Evolutionary conservation across 2,329 filamentous ascomycete genomes (phyloP).

Genomic region (Curvularia hawaiiensis): DNA sequence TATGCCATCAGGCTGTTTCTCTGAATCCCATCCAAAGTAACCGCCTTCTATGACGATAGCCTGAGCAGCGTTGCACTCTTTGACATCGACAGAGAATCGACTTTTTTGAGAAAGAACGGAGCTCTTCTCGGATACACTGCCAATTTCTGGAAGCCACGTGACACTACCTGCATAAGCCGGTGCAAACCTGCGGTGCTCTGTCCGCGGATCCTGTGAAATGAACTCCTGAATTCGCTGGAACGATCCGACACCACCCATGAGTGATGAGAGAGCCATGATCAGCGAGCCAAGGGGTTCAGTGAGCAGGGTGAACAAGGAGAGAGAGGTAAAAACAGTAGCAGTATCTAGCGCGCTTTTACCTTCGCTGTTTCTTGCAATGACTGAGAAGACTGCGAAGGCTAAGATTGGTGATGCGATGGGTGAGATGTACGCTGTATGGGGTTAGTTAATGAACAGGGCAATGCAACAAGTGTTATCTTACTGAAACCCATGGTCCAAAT

Average conservation of each 20-base stretch:
- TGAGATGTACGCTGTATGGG: conserved; percentile 33
- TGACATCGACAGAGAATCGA: conserved; percentile 25
- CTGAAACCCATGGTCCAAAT: conserved; percentile 46
- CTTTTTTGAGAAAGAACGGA: conserved; percentile 34
- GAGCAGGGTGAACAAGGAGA: conserved; percentile 55
- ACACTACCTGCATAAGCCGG: conserved; percentile 25
- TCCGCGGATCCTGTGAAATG: conserved; percentile 36
- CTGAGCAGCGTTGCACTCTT: conserved; percentile 27
- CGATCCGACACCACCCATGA: conserved; percentile 53
- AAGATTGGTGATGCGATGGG: conserved; percentile 51
- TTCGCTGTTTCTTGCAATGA: conserved; percentile 46
- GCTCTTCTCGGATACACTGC: conserved; percentile 33
- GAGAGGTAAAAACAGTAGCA: conserved; percentile 52
- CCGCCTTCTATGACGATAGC: conserved; percentile 52
- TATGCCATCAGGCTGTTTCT: conserved; percentile 43
- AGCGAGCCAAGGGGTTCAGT: conserved; percentile 53
- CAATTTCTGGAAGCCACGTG: conserved; percentile 25
- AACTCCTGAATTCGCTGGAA: conserved; percentile 56
- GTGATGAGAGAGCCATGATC: conserved; percentile 53
- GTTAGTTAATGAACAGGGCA: conserved; percentile 9
- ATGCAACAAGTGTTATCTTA: conserved; percentile 16
- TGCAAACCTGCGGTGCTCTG: conserved; percentile 32
- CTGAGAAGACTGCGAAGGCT: conserved; percentile 53
- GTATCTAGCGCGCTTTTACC: conserved; percentile 46
- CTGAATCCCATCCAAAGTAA: conserved; percentile 55